Evolutionary conservation across 192 early-diverging fungal genomes (phyloP).

Genomic region (Piromyces sp.): DNA sequence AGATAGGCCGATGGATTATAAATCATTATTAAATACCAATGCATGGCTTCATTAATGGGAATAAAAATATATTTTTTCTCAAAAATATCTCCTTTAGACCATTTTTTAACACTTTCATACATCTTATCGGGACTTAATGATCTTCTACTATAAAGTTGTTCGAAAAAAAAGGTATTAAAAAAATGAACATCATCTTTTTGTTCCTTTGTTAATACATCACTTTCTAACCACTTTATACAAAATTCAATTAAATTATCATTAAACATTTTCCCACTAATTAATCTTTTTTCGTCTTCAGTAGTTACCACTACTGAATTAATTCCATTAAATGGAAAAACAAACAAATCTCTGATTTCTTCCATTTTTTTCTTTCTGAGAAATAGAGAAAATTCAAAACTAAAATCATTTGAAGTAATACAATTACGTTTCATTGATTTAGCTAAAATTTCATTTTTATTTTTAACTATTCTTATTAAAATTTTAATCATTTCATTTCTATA

Average conservation of each 20-base stretch:
- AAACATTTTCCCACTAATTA: neutral
- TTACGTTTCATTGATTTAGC: neutral
- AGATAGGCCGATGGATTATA: neutral
- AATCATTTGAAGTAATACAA: neutral
- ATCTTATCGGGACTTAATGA: neutral
- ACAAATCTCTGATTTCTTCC: neutral
- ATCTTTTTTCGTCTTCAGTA: neutral
- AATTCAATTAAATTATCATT: neutral
- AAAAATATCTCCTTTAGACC: neutral
- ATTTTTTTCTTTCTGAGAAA: neutral
- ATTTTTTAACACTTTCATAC: neutral
- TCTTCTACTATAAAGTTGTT: neutral
- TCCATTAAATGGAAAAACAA: neutral
- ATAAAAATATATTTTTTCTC: neutral
- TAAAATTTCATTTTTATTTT: neutral
- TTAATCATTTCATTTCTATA: neutral
- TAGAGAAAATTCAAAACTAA: neutral
- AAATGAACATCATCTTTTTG: neutral
- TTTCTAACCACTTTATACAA: neutral
- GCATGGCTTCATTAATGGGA: neutral
- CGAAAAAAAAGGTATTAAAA: neutral
- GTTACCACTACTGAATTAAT: neutral
- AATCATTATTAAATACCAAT: neutral
- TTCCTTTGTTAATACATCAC: neutral
- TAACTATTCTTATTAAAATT: neutral